Conservation (phyloP, 2,329 filamentous ascomycete genomes). For the Hypoxylon rubiginosum region DNA sequence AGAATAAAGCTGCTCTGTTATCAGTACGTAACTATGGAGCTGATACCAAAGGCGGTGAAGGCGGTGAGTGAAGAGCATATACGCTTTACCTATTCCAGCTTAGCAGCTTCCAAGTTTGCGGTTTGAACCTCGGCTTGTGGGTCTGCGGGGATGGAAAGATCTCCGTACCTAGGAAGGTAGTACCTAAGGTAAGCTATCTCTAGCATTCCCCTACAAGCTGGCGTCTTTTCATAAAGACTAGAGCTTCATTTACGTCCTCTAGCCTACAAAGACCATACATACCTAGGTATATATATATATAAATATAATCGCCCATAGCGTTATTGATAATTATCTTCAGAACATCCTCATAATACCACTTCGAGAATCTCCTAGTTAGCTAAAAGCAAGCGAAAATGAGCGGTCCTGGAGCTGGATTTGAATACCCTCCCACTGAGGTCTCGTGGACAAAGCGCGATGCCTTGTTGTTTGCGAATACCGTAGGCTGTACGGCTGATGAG, state of each 20-base stretch:
- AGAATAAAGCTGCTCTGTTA: not conserved
- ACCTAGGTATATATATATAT: too few relatives aligned
- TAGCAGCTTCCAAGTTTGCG: too few relatives aligned
- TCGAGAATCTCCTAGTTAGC: not conserved
- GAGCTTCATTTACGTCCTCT: slow-evolving; percentile 7
- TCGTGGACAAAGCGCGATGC: slow-evolving; percentile 90
- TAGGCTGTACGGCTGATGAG: slow-evolving; percentile 87
- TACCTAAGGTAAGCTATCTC: slow-evolving; percentile 1
- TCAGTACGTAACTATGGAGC: not conserved
- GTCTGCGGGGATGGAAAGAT: slow-evolving; percentile 1
- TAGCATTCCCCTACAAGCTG: not conserved
- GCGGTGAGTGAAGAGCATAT: not conserved
- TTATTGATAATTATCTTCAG: not conserved
- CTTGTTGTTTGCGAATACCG: slow-evolving; percentile 90
- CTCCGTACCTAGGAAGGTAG: not conserved
- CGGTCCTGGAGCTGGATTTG: slow-evolving; percentile 76
- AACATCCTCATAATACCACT: not conserved
- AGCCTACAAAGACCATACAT: too few relatives aligned
- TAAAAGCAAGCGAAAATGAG: slow-evolving; percentile 54
- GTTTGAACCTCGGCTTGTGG: slow-evolving; percentile 41
- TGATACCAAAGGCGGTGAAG: slow-evolving; percentile 14
- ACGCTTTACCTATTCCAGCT: slow-evolving; percentile 9
- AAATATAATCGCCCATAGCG: not conserved
- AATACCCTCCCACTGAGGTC: slow-evolving; percentile 81
- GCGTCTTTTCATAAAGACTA: slow-evolving; percentile 9